Conservation (phyloP, 306 rosid genomes). For the Gastrolobium villosum region DNA sequence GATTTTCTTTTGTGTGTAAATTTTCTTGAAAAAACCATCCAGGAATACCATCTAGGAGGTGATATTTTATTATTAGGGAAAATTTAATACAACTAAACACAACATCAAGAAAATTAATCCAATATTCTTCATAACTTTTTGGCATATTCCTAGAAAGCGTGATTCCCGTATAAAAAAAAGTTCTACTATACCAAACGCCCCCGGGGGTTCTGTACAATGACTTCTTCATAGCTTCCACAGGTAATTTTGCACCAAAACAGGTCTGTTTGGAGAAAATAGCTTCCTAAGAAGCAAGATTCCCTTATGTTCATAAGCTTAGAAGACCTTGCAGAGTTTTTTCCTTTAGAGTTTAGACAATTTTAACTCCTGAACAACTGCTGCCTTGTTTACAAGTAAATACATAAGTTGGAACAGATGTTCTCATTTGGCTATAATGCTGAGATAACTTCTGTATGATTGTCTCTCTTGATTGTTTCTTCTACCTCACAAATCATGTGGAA, state of each 20-base stretch:
- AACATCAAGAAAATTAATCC: too few relatives aligned
- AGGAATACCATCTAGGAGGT: too few relatives aligned
- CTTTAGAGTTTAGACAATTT: neutral
- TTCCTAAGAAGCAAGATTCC: too few relatives aligned
- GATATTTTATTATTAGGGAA: too few relatives aligned
- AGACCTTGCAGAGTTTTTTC: neutral
- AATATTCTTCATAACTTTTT: too few relatives aligned
- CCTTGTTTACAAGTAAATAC: neutral
- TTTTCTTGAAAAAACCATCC: too few relatives aligned
- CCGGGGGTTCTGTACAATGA: neutral
- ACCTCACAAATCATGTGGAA: neutral
- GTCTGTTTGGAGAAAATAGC: neutral
- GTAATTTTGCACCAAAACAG: neutral
- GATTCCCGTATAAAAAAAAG: too few relatives aligned
- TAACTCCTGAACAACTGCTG: neutral
- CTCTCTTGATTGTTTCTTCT: neutral
- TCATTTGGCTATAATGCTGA: neutral
- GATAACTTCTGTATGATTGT: neutral
- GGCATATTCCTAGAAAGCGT: too few relatives aligned
- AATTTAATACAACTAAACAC: too few relatives aligned
- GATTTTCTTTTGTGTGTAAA: too few relatives aligned
- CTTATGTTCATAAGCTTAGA: neutral
- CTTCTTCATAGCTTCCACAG: neutral
- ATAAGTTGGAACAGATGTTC: neutral
- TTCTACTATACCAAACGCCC: too few relatives aligned